Evolutionary conservation across 2,329 filamentous ascomycete species (phyloP).

Genomic region (Lachnellula hyalina): DNA sequence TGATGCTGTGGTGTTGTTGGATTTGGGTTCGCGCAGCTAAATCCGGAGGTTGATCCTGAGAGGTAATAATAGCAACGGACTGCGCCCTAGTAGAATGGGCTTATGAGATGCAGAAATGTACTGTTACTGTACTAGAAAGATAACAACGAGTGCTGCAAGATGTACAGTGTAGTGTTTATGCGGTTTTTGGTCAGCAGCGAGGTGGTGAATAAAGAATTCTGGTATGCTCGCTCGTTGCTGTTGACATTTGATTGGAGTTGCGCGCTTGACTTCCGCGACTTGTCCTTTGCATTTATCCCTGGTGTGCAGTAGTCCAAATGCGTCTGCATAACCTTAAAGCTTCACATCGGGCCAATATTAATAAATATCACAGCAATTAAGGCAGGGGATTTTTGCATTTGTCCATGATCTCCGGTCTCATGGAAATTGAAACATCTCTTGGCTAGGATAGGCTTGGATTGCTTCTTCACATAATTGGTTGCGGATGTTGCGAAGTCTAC

Average conservation of each 20-base stretch:
- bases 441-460: constrained; percentile 1
- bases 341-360: constrained; percentile 6
- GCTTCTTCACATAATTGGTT: no score
- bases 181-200: neutral
- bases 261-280: constrained; percentile 10
- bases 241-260: constrained; percentile 13
- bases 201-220: no score
- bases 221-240: constrained; percentile 11
- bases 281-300: constrained; percentile 2
- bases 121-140: neutral
- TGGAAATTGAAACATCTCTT: constrained; percentile 19
- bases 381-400: constrained; percentile 8
- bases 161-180: constrained; percentile 4
- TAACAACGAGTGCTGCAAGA: no score
- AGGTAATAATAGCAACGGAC: constrained; percentile 1
- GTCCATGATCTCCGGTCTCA: constrained; percentile 19
- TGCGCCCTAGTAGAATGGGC: neutral
- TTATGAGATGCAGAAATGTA: neutral
- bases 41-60: neutral
- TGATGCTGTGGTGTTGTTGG: constrained; percentile 1
- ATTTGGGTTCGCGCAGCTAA: constrained; percentile 1
- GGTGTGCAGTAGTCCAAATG: no score
- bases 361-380: neutral
- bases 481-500: no score
- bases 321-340: constrained; percentile 9